These are phyloP conservation scores for Microdochium paspali DNA, from an alignment of 2,329 filamentous ascomycete genomes.

Conservation along the genomic window DNA sequence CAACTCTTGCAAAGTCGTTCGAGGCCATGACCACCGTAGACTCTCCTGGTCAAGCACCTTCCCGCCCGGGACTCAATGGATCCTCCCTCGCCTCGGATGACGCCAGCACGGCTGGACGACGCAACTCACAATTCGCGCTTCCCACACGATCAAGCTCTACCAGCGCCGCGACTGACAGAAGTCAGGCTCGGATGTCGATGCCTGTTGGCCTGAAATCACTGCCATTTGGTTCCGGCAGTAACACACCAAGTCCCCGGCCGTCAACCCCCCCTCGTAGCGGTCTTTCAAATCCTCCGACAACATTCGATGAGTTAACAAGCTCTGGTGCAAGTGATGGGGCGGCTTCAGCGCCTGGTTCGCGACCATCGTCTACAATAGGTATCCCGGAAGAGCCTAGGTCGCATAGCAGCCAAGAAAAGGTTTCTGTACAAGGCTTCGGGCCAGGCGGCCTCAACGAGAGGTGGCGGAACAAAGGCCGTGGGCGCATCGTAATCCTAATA, in stretches of 20 bases:
- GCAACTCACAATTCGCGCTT: slow-evolving; percentile 46
- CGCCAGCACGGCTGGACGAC: slow-evolving; percentile 28
- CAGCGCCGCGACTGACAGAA: slow-evolving; percentile 44
- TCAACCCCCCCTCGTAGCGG: slow-evolving; percentile 41
- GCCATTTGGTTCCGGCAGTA: slow-evolving; percentile 31
- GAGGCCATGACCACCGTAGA: slow-evolving; percentile 69
- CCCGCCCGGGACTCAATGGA: slow-evolving; percentile 29
- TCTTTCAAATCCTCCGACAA: slow-evolving; percentile 37
- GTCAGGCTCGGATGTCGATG: slow-evolving; percentile 71
- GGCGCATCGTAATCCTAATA: slow-evolving; percentile 68
- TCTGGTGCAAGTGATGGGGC: not conserved
- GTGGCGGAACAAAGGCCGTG: slow-evolving; percentile 71
- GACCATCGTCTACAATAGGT: not conserved
- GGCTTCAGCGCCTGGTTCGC: not conserved
- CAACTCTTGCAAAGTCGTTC: slow-evolving; percentile 61
- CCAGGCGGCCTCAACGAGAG: slow-evolving; percentile 64
- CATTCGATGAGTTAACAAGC: slow-evolving; percentile 34
- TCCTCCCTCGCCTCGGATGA: slow-evolving; percentile 30
- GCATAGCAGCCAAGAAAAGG: slow-evolving; percentile 39
- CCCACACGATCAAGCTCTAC: slow-evolving; percentile 44
- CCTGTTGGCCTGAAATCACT: slow-evolving; percentile 46
- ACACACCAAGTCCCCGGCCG: slow-evolving; percentile 34
- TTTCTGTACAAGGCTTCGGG: slow-evolving; percentile 63
- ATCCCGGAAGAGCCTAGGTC: slow-evolving; percentile 35
- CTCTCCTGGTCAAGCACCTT: slow-evolving; percentile 53